phyloP scores from a whole-genome alignment of 2,329 filamentous ascomycete genomes.

The Cercospora sp. region DNA sequence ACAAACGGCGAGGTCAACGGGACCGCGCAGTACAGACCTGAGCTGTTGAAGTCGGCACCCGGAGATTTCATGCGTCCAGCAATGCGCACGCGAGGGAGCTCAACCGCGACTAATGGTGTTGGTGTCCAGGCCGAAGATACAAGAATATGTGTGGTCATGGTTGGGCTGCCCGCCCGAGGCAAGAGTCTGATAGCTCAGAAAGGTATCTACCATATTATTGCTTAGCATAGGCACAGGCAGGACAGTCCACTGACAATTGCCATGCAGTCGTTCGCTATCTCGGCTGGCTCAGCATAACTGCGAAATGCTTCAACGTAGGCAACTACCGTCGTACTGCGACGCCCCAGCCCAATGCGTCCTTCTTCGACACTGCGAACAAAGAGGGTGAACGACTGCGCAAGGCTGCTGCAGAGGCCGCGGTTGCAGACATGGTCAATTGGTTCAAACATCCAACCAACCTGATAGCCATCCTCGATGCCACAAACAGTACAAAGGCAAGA shows the following conservation, averaged over 20 bases:
- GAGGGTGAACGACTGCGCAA: slow-evolving; percentile 88
- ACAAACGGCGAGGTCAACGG: slow-evolving; percentile 1
- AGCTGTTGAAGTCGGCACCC: slow-evolving; percentile 31
- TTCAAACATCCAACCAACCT: slow-evolving; percentile 74
- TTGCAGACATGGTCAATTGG: slow-evolving; percentile 93
- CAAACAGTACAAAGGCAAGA: slow-evolving; percentile 88
- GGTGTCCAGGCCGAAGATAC: slow-evolving; percentile 91
- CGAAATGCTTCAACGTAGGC: slow-evolving; percentile 96
- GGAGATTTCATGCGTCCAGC: slow-evolving; percentile 49
- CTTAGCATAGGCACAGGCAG: background rate
- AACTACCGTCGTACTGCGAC: slow-evolving; percentile 89
- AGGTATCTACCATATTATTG: slow-evolving; percentile 26
- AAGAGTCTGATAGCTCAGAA: slow-evolving; percentile 98
- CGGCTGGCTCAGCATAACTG: slow-evolving; percentile 91
- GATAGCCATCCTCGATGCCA: slow-evolving; percentile 93
- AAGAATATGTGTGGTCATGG: slow-evolving; percentile 98
- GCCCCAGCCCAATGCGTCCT: slow-evolving; percentile 86
- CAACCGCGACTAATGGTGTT: slow-evolving; percentile 55
- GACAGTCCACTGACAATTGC: background rate
- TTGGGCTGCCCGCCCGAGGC: slow-evolving; percentile 89
- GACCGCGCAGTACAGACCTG: slow-evolving; percentile 29
- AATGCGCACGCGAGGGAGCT: slow-evolving; percentile 36
- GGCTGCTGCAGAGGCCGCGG: slow-evolving; percentile 86
- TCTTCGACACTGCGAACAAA: slow-evolving; percentile 87
- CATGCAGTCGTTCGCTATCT: slow-evolving; percentile 84